Evolutionary conservation across 2,329 filamentous ascomycete genomes (phyloP).

Genomic region (Periconia sp.): DNA sequence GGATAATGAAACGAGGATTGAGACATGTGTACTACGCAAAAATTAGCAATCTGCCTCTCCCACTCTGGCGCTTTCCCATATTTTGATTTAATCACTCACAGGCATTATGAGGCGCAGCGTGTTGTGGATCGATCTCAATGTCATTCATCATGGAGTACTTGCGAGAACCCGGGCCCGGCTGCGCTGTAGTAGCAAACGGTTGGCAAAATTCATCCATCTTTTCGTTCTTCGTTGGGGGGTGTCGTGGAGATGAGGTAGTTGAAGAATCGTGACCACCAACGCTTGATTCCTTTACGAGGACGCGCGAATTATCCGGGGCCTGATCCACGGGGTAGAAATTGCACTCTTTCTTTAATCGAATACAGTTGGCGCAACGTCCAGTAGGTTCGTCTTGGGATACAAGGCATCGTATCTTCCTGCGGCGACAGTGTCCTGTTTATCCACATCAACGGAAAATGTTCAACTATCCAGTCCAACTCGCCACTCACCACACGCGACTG

Average conservation of each 20-base stretch:
- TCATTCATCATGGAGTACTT: slow-evolving; percentile 30
- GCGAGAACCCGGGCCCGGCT: slow-evolving; percentile 13
- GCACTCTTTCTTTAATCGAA: slow-evolving; percentile 91
- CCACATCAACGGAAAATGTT: slow-evolving; percentile 21
- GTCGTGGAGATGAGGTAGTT: slow-evolving; percentile 52
- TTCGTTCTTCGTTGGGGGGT: slow-evolving; percentile 26
- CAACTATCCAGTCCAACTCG: slow-evolving; percentile 3
- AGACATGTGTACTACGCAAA: slow-evolving; percentile 31
- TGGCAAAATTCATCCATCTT: slow-evolving; percentile 35
- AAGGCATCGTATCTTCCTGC: slow-evolving; percentile 91
- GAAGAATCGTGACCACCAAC: slow-evolving; percentile 49
- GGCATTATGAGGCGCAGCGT: slow-evolving; percentile 21
- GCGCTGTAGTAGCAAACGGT: slow-evolving; percentile 21
- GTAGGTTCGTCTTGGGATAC: slow-evolving; percentile 71
- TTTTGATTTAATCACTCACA: slow-evolving; percentile 23
- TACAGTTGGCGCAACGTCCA: slow-evolving; percentile 87
- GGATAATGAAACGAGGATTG: slow-evolving; percentile 37
- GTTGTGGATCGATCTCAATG: slow-evolving; percentile 29
- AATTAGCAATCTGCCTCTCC: slow-evolving; percentile 15
- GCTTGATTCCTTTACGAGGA: slow-evolving; percentile 49
- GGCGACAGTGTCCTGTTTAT: slow-evolving; percentile 77
- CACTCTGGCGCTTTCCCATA: not conserved
- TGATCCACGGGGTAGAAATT: slow-evolving; percentile 90
- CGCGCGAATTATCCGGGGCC: slow-evolving; percentile 55
- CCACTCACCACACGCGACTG: slow-evolving; percentile 89